These are phyloP conservation scores for Quaeritorhiza haematococci DNA, from an alignment of 371 early-diverging fungal species.

Conservation along the genomic window DNA sequence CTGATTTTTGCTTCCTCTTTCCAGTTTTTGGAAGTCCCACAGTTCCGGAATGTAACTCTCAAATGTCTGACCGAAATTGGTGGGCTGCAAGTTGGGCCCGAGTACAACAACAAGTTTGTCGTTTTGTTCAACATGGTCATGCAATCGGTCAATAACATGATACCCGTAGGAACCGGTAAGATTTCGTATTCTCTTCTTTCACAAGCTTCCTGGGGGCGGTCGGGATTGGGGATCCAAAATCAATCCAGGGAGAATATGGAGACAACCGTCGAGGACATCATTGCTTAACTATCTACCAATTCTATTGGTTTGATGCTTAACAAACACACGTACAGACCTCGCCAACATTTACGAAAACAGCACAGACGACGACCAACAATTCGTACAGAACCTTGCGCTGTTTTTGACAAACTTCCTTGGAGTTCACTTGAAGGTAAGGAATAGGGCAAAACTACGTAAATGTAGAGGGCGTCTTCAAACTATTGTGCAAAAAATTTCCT, in stretches of 20 bases:
- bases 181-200: too few relatives aligned
- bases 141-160: constrained; percentile 58
- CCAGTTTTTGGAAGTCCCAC: constrained; percentile 74
- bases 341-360: constrained; percentile 77
- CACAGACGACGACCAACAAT: constrained; percentile 83
- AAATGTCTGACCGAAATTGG: constrained; percentile 95
- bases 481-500: too few relatives aligned
- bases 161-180: constrained; percentile 64
- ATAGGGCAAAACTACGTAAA: background rate
- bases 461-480: background rate
- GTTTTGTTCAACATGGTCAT: constrained; percentile 75
- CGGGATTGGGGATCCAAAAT: background rate
- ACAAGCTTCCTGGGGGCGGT: too few relatives aligned
- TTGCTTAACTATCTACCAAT: background rate
- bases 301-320: background rate
- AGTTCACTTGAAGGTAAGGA: constrained; percentile 70
- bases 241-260: too few relatives aligned
- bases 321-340: constrained; percentile 52
- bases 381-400: constrained; percentile 78
- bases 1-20: background rate
- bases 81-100: constrained; percentile 64
- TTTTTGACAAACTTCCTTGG: constrained; percentile 84
- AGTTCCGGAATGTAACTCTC: constrained; percentile 87
- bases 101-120: constrained; percentile 79
- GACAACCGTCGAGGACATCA: too few relatives aligned